Conservation (phyloP, 345 rosid species). For the Heritiera littoralis region DNA sequence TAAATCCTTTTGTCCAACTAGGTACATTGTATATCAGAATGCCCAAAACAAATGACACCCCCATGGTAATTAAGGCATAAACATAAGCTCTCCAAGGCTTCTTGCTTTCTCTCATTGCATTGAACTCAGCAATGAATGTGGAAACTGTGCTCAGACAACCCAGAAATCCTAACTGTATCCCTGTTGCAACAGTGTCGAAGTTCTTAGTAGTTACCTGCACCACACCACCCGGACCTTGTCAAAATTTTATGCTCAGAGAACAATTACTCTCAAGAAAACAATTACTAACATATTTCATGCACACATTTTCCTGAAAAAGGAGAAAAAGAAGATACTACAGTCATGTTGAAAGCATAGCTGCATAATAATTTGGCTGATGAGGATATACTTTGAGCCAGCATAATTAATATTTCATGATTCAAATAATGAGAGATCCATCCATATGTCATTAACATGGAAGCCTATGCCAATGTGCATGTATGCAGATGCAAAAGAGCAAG, state of each 20-base stretch:
- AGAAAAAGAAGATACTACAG: not conserved
- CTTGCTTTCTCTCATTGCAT: conserved; percentile 75
- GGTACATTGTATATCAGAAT: conserved; percentile 58
- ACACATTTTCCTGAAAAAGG: not conserved
- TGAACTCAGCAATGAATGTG: conserved; percentile 84
- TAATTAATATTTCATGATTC: not conserved
- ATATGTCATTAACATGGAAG: not conserved
- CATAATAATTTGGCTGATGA: conserved; percentile 1
- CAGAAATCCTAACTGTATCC: conserved; percentile 74
- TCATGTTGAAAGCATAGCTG: not conserved
- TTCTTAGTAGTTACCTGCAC: conserved; percentile 56
- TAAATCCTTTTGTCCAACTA: conserved; percentile 48
- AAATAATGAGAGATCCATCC: not conserved
- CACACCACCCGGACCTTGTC: not conserved
- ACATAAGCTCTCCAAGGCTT: conserved; percentile 75
- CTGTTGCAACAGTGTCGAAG: conserved; percentile 48
- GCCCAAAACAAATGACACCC: conserved; percentile 53
- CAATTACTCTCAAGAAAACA: not conserved
- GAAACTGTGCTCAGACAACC: conserved; percentile 93
- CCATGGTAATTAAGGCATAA: conserved; percentile 54
- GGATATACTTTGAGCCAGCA: not conserved
- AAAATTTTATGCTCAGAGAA: not conserved
- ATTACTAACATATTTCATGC: not conserved
- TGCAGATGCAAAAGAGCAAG: not conserved
- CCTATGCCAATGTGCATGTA: not conserved